These are phyloP conservation scores for Fusarium miscanthi DNA, from an alignment of 2,329 filamentous ascomycete species.

Conservation along the genomic window DNA sequence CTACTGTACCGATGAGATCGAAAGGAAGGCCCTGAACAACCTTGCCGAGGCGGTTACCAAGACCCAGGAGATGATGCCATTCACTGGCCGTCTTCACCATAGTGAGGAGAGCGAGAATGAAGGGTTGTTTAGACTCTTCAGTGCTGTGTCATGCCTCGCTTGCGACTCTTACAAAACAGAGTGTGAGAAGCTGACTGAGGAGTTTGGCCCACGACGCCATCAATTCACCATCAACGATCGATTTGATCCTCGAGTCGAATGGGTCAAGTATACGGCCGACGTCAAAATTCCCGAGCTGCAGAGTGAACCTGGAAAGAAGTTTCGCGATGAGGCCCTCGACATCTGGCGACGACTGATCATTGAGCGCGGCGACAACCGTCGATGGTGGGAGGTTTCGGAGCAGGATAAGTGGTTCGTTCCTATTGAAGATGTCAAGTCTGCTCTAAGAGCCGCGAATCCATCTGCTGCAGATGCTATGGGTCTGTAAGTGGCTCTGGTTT, in stretches of 20 bases:
- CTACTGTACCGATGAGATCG: neutral
- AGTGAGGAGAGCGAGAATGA: neutral
- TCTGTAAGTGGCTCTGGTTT: neutral
- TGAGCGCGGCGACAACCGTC: neutral
- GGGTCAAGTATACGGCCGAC: neutral
- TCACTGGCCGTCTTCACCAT: fast-evolving
- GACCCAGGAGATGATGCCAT: neutral
- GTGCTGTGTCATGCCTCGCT: slow-evolving; percentile 1
- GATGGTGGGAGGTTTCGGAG: slow-evolving; percentile 10
- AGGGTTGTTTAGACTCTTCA: slow-evolving; percentile 4
- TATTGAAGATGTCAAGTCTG: neutral
- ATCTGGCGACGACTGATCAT: neutral
- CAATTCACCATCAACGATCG: neutral
- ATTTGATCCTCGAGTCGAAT: slow-evolving; percentile 22
- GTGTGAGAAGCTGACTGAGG: neutral
- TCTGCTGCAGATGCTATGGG: neutral
- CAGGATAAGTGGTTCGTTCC: slow-evolving; percentile 3
- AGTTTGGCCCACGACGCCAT: slow-evolving; percentile 1
- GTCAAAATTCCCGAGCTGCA: neutral
- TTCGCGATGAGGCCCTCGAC: neutral
- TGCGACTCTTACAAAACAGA: neutral
- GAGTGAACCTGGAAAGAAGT: neutral
- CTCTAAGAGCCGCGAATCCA: neutral
- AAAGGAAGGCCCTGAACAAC: neutral
- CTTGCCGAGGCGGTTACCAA: neutral